Base-by-base conservation (phyloP, 305 asterid genomes). In the Fraxinus xanthoxyloides region DNA sequence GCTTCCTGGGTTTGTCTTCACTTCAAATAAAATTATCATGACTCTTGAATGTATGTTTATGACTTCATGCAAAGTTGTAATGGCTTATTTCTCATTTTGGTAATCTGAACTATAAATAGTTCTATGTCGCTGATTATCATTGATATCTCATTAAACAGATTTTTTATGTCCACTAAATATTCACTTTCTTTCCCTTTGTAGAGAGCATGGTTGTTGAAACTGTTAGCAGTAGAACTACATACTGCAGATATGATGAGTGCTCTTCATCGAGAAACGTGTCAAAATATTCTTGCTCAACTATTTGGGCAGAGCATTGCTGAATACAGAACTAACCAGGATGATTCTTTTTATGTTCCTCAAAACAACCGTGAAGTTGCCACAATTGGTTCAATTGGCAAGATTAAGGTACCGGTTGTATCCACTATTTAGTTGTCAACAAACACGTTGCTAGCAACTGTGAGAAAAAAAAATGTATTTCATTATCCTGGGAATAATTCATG, bases 201-300 rank as follows among this genome's bases (percentile, higher is more conserved):
- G 99, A 89, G 98, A 87, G 96, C 98, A 35, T 96, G 99, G 99
- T 83, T 96, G 79, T 89, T 94, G 92, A 96, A 96, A 90, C 97
- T 96, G 85, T 89, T 96, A 81, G 95, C 98, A 56, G 88, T 93
- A 21, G 98, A 91, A 79, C 83, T 94, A 63, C 99, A 96, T 87
- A 88, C 90, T 73, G 97, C 97, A 26, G 95, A 94, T 81, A 82
- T 88, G 87, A 72, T 75, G 78, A 93, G 88, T 82, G 80, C 93
- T 65, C 85, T 86, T 86, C 98, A 96, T 84, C 93, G 90, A 76
- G 97, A 93, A 89, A 85, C 98, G 81, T 94, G 98, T 85, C 93
- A 92, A 75, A 86, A 85, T 86, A 91, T 94, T 85, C 89, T 96
- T 79, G 85, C 86, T 75, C 93, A 94, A 87, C 86, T 94, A 85